These are phyloP conservation scores for Torulaspora indica DNA, from an alignment of 805 yeast genomes.

Conservation along the genomic window DNA sequence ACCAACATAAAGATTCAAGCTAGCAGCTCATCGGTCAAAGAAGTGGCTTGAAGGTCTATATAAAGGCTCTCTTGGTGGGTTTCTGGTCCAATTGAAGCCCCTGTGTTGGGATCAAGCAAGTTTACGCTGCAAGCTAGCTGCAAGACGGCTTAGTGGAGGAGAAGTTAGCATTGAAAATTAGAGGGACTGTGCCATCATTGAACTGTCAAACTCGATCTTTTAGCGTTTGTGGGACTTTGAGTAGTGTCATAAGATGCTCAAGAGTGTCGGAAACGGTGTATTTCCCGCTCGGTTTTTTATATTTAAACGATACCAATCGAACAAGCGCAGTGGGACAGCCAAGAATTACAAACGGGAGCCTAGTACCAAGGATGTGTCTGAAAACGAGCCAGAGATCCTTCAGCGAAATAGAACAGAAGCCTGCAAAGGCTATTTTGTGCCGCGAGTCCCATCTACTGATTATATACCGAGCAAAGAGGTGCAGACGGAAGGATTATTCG, in stretches of 20 bases:
- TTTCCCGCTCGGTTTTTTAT: not conserved
- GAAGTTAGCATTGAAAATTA: not conserved
- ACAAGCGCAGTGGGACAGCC: not conserved
- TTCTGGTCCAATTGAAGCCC: not conserved
- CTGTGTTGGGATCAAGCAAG: not conserved
- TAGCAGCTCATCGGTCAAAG: not conserved
- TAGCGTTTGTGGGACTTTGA: too few relatives aligned
- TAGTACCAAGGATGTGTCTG: not conserved
- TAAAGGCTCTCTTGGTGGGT: not conserved
- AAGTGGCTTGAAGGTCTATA: too few relatives aligned
- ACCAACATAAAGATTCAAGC: not conserved
- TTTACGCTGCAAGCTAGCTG: not conserved
- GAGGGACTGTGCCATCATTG: not conserved
- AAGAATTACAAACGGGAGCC: not conserved
- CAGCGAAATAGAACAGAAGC: not conserved
- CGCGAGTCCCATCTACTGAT: conserved; percentile 31
- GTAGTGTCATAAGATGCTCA: not conserved
- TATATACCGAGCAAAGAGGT: conserved; percentile 28
- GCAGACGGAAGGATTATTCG: conserved; percentile 40
- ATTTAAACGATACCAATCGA: conserved; percentile 3
- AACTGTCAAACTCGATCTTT: too few relatives aligned
- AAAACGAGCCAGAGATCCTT: not conserved
- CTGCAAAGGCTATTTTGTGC: conserved; percentile 19
- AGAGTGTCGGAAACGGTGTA: too few relatives aligned
- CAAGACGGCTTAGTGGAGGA: not conserved